phyloP scores from a whole-genome alignment of 306 rosid species.

The Corylus heterophylla region DNA sequence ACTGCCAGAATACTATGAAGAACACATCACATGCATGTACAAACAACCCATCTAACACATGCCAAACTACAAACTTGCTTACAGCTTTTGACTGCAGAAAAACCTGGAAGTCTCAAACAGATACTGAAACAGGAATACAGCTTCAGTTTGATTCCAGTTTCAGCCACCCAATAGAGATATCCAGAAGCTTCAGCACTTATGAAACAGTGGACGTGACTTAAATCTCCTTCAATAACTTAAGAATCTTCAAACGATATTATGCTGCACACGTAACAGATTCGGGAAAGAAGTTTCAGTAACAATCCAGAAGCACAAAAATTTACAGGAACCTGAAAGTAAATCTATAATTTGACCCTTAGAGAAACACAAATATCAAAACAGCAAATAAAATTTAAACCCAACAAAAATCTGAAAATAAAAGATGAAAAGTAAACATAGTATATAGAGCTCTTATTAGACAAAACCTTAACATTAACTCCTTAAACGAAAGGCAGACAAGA shows the following conservation, averaged over 20 bases:
- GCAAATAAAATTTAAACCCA: background rate
- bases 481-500: background rate
- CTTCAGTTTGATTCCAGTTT: constrained; percentile 18
- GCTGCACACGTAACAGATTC: background rate
- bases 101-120: background rate
- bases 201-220: background rate
- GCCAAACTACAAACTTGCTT: background rate
- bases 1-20: constrained; percentile 1
- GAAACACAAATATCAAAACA: background rate
- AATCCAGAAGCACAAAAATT: background rate
- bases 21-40: background rate
- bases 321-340: background rate
- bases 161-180: background rate
- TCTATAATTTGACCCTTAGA: background rate
- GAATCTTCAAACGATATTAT: background rate
- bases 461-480: background rate
- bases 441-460: background rate
- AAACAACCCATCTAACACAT: constrained; percentile 1
- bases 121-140: constrained; percentile 21
- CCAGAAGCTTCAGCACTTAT: background rate
- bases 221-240: constrained; percentile 4
- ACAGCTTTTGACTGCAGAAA: constrained; percentile 11
- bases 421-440: background rate
- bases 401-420: background rate
- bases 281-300: background rate